phyloP scores from a whole-genome alignment of 1,139 yeast genomes.

The Sugiyamaella pinicola region DNA sequence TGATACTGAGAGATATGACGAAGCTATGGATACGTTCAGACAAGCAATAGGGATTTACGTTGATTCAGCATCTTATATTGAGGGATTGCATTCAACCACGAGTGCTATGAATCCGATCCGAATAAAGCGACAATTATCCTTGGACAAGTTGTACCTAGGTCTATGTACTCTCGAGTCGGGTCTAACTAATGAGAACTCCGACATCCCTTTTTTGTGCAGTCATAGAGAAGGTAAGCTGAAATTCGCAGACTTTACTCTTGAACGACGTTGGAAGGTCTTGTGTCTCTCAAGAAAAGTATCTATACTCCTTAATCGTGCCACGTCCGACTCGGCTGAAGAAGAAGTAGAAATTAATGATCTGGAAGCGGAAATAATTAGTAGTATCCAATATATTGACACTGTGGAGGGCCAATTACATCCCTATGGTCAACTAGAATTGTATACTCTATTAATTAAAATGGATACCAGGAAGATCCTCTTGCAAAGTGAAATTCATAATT shows the following conservation, averaged over 20 bases:
- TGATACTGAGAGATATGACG: conserved; percentile 14
- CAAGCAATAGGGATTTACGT: conserved; percentile 10
- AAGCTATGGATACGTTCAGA: conserved; percentile 4
- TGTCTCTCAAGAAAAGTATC: conserved; percentile 14
- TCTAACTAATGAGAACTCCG: conserved; percentile 5
- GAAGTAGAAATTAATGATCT: neutral
- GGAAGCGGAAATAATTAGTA: conserved; percentile 11
- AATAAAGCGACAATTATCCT: conserved; percentile 10
- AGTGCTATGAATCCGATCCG: neutral
- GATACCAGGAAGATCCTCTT: conserved; percentile 13
- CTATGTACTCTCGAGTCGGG: conserved; percentile 12
- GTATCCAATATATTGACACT: conserved; percentile 10
- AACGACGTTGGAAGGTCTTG: conserved; percentile 18
- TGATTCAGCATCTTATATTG: conserved; percentile 4
- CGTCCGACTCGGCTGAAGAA: neutral
- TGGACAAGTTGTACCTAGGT: conserved; percentile 7
- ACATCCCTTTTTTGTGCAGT: neutral
- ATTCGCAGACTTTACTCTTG: conserved; percentile 14
- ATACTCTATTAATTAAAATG: conserved; percentile 9
- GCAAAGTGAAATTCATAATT: neutral
- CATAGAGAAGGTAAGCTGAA: conserved; percentile 12
- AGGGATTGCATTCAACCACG: neutral
- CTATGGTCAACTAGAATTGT: conserved; percentile 18
- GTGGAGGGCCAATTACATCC: conserved; percentile 18
- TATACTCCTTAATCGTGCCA: neutral